Percentiles rank a stretch among this genome's conserved stretches.
Conservation (phyloP, 768 basidiomycete species). For the Asterophora lycoperdoides region DNA sequence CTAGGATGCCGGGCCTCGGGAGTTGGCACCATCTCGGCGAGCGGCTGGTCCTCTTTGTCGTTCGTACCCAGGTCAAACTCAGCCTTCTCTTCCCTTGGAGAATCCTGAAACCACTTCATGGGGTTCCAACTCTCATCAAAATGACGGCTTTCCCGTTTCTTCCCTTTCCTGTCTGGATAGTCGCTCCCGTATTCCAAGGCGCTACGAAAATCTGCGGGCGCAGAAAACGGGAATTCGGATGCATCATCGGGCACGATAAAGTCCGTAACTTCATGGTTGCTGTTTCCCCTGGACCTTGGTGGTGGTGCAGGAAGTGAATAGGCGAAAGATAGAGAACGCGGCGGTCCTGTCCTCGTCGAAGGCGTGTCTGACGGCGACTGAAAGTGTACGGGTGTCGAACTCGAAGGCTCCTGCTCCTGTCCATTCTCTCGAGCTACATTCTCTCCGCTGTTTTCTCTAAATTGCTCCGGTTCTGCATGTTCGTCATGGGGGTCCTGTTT, state of each 20-base stretch:
- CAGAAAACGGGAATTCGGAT: constrained; percentile 19
- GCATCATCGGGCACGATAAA: constrained; percentile 21
- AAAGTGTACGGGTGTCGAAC: constrained; percentile 19
- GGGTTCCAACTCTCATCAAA: constrained; percentile 52
- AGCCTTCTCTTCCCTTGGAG: constrained; percentile 43
- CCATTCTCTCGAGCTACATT: not conserved
- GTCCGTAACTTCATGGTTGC: constrained; percentile 23
- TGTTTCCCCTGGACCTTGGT: constrained; percentile 21
- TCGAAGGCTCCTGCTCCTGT: constrained; percentile 7
- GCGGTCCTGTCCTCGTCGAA: constrained; percentile 66
- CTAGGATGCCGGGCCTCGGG: constrained; percentile 1
- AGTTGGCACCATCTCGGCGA: not conserved
- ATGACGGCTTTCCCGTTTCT: constrained; percentile 43
- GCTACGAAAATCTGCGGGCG: constrained; percentile 51
- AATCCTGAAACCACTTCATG: constrained; percentile 51
- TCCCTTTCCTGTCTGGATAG: constrained; percentile 51
- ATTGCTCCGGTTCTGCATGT: not conserved
- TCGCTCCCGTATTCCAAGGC: constrained; percentile 49
- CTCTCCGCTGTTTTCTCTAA: not conserved
- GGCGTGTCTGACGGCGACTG: constrained; percentile 44
- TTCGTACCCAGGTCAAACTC: constrained; percentile 26
- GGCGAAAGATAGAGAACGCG: constrained; percentile 65
- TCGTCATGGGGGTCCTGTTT: not conserved
- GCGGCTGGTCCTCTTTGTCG: not conserved
- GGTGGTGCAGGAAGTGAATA: constrained; percentile 49